Percentiles rank a stretch among this genome's conserved stretches.
Conservation (phyloP, 176 grass and related monocot species). For the Alopecurus myosuroides region DNA sequence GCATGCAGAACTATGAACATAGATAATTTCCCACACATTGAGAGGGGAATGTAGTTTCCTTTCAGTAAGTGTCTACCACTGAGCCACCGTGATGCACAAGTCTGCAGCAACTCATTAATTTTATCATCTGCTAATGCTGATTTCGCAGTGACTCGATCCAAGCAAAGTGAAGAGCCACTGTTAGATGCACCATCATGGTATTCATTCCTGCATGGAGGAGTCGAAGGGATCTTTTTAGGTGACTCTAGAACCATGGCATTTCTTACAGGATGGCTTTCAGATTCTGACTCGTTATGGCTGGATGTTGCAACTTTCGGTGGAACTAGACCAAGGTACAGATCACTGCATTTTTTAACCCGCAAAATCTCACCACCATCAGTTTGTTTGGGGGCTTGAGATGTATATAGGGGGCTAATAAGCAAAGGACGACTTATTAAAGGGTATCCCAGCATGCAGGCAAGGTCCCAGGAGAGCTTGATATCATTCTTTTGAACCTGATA, state of each 20-base stretch:
- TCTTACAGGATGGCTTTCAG: slow-evolving; percentile 7
- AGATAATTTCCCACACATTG: slow-evolving; percentile 58
- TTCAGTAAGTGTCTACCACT: slow-evolving; percentile 65
- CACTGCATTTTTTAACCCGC: slow-evolving; percentile 48
- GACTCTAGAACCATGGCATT: slow-evolving; percentile 21
- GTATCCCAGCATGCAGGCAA: slow-evolving; percentile 65
- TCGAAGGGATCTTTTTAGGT: slow-evolving; percentile 39
- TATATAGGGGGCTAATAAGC: slow-evolving; percentile 56
- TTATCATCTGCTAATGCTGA: slow-evolving; percentile 69
- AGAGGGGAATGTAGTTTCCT: slow-evolving; percentile 62
- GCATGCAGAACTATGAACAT: slow-evolving; percentile 50
- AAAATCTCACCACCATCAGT: slow-evolving; percentile 23
- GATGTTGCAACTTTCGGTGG: slow-evolving; percentile 30
- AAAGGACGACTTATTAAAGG: slow-evolving; percentile 43
- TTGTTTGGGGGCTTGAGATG: slow-evolving; percentile 11
- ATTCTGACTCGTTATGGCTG: slow-evolving; percentile 7
- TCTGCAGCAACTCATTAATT: slow-evolving; percentile 60
- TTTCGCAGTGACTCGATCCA: slow-evolving; percentile 45
- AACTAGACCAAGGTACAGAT: slow-evolving; percentile 61
- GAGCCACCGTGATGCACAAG: slow-evolving; percentile 64
- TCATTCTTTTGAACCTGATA: slow-evolving; percentile 72
- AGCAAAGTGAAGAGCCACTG: slow-evolving; percentile 31
- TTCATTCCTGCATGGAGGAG: slow-evolving; percentile 29
- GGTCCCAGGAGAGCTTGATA: slow-evolving; percentile 81
- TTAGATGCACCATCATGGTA: slow-evolving; percentile 23